These are phyloP conservation scores for Fusarium musae DNA, from an alignment of 2,329 filamentous ascomycete genomes.

Conservation along the genomic window DNA sequence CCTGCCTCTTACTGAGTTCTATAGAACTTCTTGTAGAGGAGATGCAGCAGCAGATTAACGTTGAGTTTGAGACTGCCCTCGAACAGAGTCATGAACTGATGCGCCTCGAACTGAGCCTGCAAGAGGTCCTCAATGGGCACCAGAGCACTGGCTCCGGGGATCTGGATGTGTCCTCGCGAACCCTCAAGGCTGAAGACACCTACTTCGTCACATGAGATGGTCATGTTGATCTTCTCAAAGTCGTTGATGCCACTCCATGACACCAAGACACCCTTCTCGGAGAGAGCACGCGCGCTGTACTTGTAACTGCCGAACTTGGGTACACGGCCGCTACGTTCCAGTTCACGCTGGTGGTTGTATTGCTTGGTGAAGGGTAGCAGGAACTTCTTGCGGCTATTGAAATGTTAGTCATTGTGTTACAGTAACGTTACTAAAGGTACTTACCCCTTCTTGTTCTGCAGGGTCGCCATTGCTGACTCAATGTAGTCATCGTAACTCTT, in stretches of 20 bases:
- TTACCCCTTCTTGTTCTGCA: conserved; percentile 95
- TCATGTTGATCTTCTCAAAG: conserved; percentile 88
- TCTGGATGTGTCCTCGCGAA: conserved; percentile 90
- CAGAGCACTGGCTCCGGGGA: conserved; percentile 89
- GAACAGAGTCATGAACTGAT: conserved; percentile 95
- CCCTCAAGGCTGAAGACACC: conserved; percentile 95
- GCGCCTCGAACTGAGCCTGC: conserved; percentile 96
- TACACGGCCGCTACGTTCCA: conserved; percentile 89
- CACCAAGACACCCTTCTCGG: conserved; percentile 93
- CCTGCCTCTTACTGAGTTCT: conserved; percentile 65
- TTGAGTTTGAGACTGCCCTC: conserved; percentile 87
- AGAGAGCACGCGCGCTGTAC: conserved; percentile 88
- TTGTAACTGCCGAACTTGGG: conserved; percentile 99
- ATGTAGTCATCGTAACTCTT: conserved; percentile 99
- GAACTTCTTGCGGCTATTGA: conserved; percentile 84
- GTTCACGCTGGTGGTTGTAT: conserved; percentile 97
- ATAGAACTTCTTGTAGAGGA: conserved; percentile 99
- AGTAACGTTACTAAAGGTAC: conserved; percentile 39
- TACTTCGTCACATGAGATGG: conserved; percentile 92
- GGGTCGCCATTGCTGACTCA: conserved; percentile 95
- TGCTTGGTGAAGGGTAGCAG: conserved; percentile 97
- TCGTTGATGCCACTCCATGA: conserved; percentile 88
- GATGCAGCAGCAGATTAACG: conserved; percentile 94
- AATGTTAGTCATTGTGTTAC: conserved; percentile 28
- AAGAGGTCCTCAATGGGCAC: conserved; percentile 92